Base-by-base conservation (phyloP, 768 basidiomycete species). In the Mycena latifolia region DNA sequence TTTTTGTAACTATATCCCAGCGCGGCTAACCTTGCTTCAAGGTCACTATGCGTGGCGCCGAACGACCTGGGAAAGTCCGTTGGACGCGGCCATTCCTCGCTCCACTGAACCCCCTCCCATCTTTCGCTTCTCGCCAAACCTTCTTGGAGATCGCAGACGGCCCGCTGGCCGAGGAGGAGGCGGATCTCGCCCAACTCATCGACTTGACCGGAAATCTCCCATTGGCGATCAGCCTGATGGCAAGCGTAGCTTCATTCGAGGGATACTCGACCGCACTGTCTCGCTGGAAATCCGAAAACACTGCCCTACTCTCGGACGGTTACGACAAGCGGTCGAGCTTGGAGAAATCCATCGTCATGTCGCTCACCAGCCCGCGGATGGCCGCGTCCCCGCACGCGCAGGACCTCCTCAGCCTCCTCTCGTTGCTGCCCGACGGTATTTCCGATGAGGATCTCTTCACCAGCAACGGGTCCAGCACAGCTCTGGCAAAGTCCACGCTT, bases 111-210 rank as follows among this genome's bases (percentile, higher is more conserved):
- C 65, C 65, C 1, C 47, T 66, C 11, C 35, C 54, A 0, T 27
- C 39, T 12, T 24, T 18, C 2, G 60, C 66, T 0, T 60, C 60
- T 0, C 41, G 50, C 24, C 18, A 67, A 47, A 61, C 45, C 22
- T 67, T 67, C 33, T 14, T 52, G 7, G 66, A 67, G 20, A 62
- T 67, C 20, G 48, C 66, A 4, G 66, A 67, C 31, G 55, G 54
- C 10, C 43, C 43, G 43, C 22, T 22, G 2, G 55, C 24, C 27
- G n/a, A 27, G 1, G 53, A 66, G 4, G 37, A 46, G 8, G 14
- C 27, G 7, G 28, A 15, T 5, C 24, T 67, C 17, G 6, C n/a
- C 9, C 28, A 67, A 12, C 41, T 62, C 0, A 37, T 67, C 15
- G 50, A 51, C 12, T 18, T 55, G 11, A 56, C 60, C 5, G 60